Percentiles rank a stretch among this genome's conserved stretches.
These are phyloP conservation scores for Saccharomyces kudriavzevii DNA, from an alignment of 805 yeast genomes.

Conservation along the genomic window DNA sequence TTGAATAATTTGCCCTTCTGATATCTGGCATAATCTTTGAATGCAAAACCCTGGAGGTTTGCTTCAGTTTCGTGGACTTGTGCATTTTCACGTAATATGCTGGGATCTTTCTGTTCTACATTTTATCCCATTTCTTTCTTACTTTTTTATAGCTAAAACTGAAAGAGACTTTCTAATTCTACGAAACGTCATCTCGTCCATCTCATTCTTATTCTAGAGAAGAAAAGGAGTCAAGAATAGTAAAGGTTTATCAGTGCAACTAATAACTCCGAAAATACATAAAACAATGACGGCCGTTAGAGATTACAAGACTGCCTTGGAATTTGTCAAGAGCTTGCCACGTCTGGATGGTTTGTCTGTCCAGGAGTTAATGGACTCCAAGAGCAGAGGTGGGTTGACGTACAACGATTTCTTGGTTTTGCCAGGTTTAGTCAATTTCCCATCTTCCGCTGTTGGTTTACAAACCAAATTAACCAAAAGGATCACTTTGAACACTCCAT, in stretches of 20 bases:
- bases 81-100: neutral
- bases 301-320: slow-evolving; percentile 56
- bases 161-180: neutral
- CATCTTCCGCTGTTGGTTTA: slow-evolving; percentile 66
- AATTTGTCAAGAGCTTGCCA: slow-evolving; percentile 55
- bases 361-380: slow-evolving; percentile 80
- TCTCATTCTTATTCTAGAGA: neutral
- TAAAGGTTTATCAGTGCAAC: neutral
- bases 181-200: neutral
- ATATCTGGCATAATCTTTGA: neutral
- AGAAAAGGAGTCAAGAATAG: neutral
- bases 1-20: neutral
- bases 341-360: slow-evolving; percentile 81
- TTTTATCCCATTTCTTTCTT: neutral
- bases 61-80: neutral
- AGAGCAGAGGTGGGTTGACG: slow-evolving; percentile 88
- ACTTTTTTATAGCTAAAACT: neutral
- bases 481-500: slow-evolving; percentile 86
- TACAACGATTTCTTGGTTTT: slow-evolving; percentile 92
- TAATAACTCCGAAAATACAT: neutral
- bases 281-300: slow-evolving; percentile 10
- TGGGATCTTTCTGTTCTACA: neutral
- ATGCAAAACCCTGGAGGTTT: neutral
- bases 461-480: slow-evolving; percentile 87
- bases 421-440: slow-evolving; percentile 90